Base-by-base conservation (phyloP, 179 eudicot species). In the Drosera spatulata region DNA sequence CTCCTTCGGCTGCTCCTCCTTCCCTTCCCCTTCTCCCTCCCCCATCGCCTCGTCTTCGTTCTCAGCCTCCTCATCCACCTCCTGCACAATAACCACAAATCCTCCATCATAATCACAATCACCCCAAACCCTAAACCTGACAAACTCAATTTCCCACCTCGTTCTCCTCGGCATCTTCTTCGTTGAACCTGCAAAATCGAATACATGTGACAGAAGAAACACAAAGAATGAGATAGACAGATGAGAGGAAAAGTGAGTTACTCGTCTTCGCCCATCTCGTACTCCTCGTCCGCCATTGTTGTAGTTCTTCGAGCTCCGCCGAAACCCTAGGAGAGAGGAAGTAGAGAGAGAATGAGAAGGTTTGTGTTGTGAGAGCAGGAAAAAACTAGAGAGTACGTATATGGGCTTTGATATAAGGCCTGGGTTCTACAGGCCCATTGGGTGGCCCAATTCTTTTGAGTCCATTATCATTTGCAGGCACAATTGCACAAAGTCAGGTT, bases 271-370 rank as follows among this genome's bases (percentile, higher is more conserved):
- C 83, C 94, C 60, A 83, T 65, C 11, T 85, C 96, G 69, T 61
- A 85, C 6, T 88, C 96, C 7, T 88, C 96, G 76, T 88, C 96
- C 22, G 96, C 96, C 96, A 88, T 88, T 60, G 71, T 50, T 52
- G 73, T 62, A 4, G 5, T n/a, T 43, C 37, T n/a, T n/a, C n/a
- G n/a, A n/a, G n/a, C n/a, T n/a, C n/a, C n/a, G n/a, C n/a, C n/a
- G n/a, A n/a, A 22, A 22, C 33, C 33, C 33, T 22, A 22, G 33
- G 33, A 22, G 33, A 22, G 33, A 22, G 33, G 33, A 22, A 22
- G 33, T 22, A 22, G 33, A 22, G 33, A 22, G 33, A 22, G 33
- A 22, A 22, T 22, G 33, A 22, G 33, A 22, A 0, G 33, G 33
- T 22, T 22, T 1, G 33, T 22, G 33, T 22, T 22, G 33, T 22